Evolutionary conservation across 2,329 filamentous ascomycete genomes (phyloP).

Genomic region (Macroventuria anomochaeta): DNA sequence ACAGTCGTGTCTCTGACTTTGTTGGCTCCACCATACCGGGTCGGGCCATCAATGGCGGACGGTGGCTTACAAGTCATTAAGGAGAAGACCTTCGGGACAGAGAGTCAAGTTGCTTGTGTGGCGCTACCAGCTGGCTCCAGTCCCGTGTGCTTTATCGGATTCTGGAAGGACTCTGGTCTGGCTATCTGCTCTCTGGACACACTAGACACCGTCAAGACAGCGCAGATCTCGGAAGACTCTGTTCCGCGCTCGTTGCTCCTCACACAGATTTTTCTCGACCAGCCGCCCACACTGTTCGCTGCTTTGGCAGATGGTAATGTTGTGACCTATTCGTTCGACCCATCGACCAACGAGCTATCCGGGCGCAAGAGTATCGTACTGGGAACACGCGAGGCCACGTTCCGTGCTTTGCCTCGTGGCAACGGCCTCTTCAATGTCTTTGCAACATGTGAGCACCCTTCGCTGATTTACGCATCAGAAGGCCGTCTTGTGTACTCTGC

Average conservation of each 20-base stretch:
- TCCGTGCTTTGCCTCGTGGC: slow-evolving; percentile 76
- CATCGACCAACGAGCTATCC: slow-evolving; percentile 66
- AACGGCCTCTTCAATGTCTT: slow-evolving; percentile 79
- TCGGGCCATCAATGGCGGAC: slow-evolving; percentile 24
- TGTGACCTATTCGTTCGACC: slow-evolving; percentile 77
- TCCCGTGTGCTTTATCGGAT: slow-evolving; percentile 78
- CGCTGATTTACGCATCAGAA: slow-evolving; percentile 88
- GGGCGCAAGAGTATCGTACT: slow-evolving; percentile 82
- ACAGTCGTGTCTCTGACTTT: slow-evolving; percentile 73
- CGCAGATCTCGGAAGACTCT: slow-evolving; percentile 65
- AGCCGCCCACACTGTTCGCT: slow-evolving; percentile 79
- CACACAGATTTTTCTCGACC: slow-evolving; percentile 72
- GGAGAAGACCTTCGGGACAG: slow-evolving; percentile 66
- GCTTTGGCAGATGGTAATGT: slow-evolving; percentile 93
- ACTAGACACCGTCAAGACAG: slow-evolving; percentile 70
- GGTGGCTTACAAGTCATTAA: slow-evolving; percentile 64
- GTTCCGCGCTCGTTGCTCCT: slow-evolving; percentile 84
- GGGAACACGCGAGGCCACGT: slow-evolving; percentile 81
- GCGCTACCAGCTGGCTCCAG: slow-evolving; percentile 71
- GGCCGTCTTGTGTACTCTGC: slow-evolving; percentile 91
- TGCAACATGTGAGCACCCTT: slow-evolving; percentile 92
- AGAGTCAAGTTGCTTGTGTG: slow-evolving; percentile 85
- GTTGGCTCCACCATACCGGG: neutral
- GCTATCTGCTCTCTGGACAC: slow-evolving; percentile 73
- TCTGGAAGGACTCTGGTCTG: slow-evolving; percentile 84